Evolutionary conservation across 225 moss, liverwort and hornwort species (phyloP), one percentile per base, ranked within the genome.

Genomic region (Anthoceros angustus): DNA sequence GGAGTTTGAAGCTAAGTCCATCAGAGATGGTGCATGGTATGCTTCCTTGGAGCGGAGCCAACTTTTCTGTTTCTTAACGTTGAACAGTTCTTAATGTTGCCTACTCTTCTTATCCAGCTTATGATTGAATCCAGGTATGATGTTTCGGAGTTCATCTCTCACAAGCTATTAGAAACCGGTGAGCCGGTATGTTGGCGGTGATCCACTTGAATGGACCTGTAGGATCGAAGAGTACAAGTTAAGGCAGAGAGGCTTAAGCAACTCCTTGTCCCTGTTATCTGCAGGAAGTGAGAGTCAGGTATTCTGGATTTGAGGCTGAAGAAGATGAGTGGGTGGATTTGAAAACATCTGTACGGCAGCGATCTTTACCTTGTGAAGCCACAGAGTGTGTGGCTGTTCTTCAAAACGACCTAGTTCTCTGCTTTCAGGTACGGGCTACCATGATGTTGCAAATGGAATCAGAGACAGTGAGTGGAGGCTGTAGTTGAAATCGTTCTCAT

Each of bases 1-100:
- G 98, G 98, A 98, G 79, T 98, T 98, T 80, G 98, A 98, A 78
- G 98, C 98, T 46, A 98, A 92, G 66, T 98, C 98, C 66, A 92
- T 85, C 40, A 86, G 98, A 77, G 98, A 98, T 77, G 98, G 92
- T 67, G 98, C 98, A 64, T 98, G 98, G 98, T 98, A 80, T 62
- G 74, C 66, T 48, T 14, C 18, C 39, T 8, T 25, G 63, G 63
- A 8, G 68, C 32, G 25, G 32, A 40, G 32, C 25, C 8, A 10
- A 20, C 43, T 20, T 9, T 55, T 68, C 2, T 49, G 38, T 5
- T 68, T 5, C 26, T 12, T 8, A 8, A 45, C 43, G 49, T 1
- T 7, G 8, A 25, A n/a, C 26, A 39, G 0, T 68, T 60, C 20
- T 39, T 61, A 26, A 24, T 21, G 15, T 62, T 6, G 11, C 6